Conservation (phyloP, 2,329 filamentous ascomycete species). For the Xylaria arbuscula region DNA sequence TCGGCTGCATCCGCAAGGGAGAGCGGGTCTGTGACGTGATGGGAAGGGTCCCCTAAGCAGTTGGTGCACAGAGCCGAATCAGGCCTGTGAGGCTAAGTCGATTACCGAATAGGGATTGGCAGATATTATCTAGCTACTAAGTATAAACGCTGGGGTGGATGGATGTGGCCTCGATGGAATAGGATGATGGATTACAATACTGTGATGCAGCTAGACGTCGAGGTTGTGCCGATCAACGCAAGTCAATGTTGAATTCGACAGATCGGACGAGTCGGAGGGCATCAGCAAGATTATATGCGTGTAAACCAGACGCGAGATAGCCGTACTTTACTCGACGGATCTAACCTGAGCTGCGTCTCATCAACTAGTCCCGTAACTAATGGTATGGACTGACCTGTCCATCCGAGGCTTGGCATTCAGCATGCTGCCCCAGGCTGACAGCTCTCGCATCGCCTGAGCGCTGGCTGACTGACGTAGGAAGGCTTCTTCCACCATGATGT, state of each 20-base stretch:
- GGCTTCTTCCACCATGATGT: conserved; percentile 28
- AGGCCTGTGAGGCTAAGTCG: conserved; percentile 16
- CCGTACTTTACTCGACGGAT: background rate
- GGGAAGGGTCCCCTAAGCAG: conserved; percentile 28
- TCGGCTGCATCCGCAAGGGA: conserved; percentile 37
- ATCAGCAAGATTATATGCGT: conserved; percentile 33
- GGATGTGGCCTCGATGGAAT: conserved; percentile 17
- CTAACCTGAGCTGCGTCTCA: background rate
- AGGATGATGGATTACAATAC: conserved; percentile 26
- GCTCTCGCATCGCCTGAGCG: conserved; percentile 20
- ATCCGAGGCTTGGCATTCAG: conserved; percentile 13
- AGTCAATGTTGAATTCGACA: conserved; percentile 21
- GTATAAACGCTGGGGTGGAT: background rate
- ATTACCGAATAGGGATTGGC: conserved; percentile 9
- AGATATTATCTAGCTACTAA: conserved; percentile 5
- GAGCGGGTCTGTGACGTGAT: conserved; percentile 6
- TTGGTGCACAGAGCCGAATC: conserved; percentile 32
- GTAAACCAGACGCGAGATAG: conserved; percentile 9
- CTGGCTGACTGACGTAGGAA: conserved; percentile 14
- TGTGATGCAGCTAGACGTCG: conserved; percentile 20
- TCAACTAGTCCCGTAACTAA: conserved; percentile 8
- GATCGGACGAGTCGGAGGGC: conserved; percentile 33
- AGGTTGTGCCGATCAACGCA: conserved; percentile 33
- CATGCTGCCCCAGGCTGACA: conserved; percentile 35
- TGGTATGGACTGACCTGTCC: background rate